These are phyloP conservation scores for Daphne laureola DNA, from an alignment of 441 rosid species.

Conservation along the genomic window DNA sequence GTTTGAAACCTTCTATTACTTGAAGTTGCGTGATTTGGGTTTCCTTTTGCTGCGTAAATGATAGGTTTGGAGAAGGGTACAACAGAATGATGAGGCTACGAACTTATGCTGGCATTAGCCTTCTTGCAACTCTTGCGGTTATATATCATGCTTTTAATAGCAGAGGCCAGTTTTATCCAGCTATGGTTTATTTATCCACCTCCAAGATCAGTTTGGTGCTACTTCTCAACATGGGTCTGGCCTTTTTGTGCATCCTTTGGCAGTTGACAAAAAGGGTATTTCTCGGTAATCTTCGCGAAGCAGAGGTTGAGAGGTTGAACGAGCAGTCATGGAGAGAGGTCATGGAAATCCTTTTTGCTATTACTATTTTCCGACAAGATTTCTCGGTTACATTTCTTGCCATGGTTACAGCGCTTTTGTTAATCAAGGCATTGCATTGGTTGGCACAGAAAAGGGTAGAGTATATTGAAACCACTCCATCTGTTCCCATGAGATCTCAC, in stretches of 20 bases:
- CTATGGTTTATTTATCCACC: conserved; percentile 77
- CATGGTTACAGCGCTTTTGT: conserved; percentile 64
- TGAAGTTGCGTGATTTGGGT: background rate
- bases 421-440: conserved; percentile 92
- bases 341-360: conserved; percentile 94
- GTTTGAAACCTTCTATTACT: too few relatives aligned
- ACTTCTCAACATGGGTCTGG: conserved; percentile 88
- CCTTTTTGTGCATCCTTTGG: conserved; percentile 78
- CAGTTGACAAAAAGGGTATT: conserved; percentile 64
- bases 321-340: conserved; percentile 97
- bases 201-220: conserved; percentile 82
- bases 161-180: conserved; percentile 92
- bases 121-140: conserved; percentile 50
- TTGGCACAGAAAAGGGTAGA: conserved; percentile 93
- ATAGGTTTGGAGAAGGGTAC: conserved; percentile 13
- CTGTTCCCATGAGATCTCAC: conserved; percentile 73
- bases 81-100: conserved; percentile 66
- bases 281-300: conserved; percentile 89
- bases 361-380: conserved; percentile 89
- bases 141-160: conserved; percentile 84
- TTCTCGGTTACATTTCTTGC: conserved; percentile 79
- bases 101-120: conserved; percentile 66
- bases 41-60: conserved; percentile 5
- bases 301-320: conserved; percentile 84
- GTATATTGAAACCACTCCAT: conserved; percentile 90